Conservation (phyloP, 2,329 filamentous ascomycete genomes). For the Alternaria sp. region DNA sequence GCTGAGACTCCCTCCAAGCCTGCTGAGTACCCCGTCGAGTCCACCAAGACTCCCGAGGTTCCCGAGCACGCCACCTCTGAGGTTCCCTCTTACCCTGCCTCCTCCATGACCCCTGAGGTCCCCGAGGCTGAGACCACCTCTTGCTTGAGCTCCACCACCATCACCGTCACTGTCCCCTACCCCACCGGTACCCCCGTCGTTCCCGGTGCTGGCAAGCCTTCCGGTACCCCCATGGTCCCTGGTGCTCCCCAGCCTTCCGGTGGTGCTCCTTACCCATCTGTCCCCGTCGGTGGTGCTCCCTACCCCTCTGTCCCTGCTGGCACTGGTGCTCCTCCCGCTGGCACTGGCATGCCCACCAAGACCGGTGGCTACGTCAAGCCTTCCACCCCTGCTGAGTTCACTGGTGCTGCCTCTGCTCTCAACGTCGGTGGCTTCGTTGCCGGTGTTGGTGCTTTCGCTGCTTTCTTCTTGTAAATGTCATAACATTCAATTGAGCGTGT, state of each 20-base stretch:
- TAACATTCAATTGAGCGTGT: constrained; percentile 43
- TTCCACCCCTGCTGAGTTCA: constrained; percentile 46
- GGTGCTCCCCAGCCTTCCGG: constrained; percentile 11
- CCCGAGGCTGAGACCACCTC: constrained; percentile 26
- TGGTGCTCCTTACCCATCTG: constrained; percentile 25
- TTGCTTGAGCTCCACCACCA: constrained; percentile 55
- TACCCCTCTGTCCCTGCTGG: constrained; percentile 27
- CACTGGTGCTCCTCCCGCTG: constrained; percentile 23
- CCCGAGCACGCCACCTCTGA: constrained; percentile 20
- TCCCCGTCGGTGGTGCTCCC: constrained; percentile 13
- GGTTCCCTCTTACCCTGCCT: constrained; percentile 5
- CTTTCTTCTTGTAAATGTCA: constrained; percentile 56
- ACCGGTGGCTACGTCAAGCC: constrained; percentile 45
- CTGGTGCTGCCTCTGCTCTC: constrained; percentile 49
- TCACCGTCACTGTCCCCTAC: constrained; percentile 54
- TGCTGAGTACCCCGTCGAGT: constrained; percentile 10
- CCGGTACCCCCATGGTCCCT: constrained; percentile 10
- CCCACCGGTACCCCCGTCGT: constrained; percentile 44
- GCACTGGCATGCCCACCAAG: constrained; percentile 44
- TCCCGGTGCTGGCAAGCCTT: constrained; percentile 11
- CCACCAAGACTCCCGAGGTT: constrained; percentile 17
- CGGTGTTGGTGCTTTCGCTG: constrained; percentile 53
- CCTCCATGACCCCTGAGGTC: constrained; percentile 13
- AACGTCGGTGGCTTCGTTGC: constrained; percentile 51
- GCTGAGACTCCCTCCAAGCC: constrained; percentile 12